Base-by-base conservation (phyloP, 176 grass and related monocot species). In the Bromus sterilis region DNA sequence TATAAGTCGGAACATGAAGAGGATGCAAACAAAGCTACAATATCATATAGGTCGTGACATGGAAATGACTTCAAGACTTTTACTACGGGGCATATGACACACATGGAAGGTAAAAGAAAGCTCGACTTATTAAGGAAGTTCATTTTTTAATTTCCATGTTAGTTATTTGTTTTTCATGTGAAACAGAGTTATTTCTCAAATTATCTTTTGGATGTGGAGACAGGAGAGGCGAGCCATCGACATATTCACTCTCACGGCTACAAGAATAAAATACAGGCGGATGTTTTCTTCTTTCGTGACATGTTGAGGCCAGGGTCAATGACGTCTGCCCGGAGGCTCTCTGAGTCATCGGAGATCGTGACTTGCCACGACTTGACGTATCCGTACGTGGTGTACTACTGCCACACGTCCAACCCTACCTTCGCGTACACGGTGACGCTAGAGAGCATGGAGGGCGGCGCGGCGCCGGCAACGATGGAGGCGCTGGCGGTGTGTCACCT, bases 331-430 rank as follows among this genome's bases (percentile, higher is more conserved):
- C 60, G 24, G 1, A 64, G 5, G 21, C 9, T 28, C 20, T 36
- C 43, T 8, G 4, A 28, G 12, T 36, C 48, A 3, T 11, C 11
- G 13, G 29, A 30, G 16, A 23, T 46, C 26, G 48, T 76, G 60
- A 61, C 78, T 5, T 87, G 85, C 85, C 85, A 87, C 26, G 29
- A 34, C 18, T 12, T 68, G 28, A 21, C 2, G 9, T 77, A 76
- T 60, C 25, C 60, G 12, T 81, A 81, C 12, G 61, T 61, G 41
- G 78, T 87, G 46, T 87, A 60, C 61, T 81, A 58, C 60, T 87
- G 85, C 85, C 85, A 87, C 71, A 32, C 85, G 26, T 24, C 60
- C 60, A 49, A 18, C 30, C 18, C 58, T 15, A 34, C 70, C 3
- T 24, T n/a, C 13, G 71, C 34, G 0, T 87, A 87, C 61, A 13